Conservation (phyloP, 2,329 filamentous ascomycete genomes). For the Neopestalotiopsis sp. region DNA sequence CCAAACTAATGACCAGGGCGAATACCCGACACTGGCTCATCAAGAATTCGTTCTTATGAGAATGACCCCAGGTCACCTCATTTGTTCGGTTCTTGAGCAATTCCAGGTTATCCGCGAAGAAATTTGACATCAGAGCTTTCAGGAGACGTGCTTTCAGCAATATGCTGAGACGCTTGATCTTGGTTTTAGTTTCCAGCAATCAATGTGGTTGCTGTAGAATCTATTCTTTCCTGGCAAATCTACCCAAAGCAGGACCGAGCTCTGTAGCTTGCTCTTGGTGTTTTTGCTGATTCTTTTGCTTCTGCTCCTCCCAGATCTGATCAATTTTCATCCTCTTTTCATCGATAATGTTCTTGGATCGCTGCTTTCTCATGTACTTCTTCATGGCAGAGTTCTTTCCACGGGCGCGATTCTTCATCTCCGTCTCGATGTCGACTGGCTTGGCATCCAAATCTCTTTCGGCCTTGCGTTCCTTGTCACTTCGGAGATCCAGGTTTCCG, state of each 20-base stretch:
- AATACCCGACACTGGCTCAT: too few species aligned
- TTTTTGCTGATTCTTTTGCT: conserved; percentile 69
- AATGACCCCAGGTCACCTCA: background rate
- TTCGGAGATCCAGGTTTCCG: conserved; percentile 83
- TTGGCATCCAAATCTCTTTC: conserved; percentile 82
- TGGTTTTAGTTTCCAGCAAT: background rate
- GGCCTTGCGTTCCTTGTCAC: conserved; percentile 75
- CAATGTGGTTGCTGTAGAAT: background rate
- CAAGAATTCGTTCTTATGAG: too few species aligned
- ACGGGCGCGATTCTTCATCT: conserved; percentile 77
- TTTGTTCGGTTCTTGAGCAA: background rate
- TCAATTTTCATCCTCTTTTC: conserved; percentile 89
- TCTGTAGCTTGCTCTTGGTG: conserved; percentile 70
- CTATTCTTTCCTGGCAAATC: conserved; percentile 79
- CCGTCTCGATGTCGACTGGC: conserved; percentile 60
- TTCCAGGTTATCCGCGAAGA: background rate
- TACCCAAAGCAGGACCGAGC: conserved; percentile 82
- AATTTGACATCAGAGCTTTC: background rate
- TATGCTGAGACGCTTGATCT: background rate
- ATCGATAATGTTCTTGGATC: conserved; percentile 92
- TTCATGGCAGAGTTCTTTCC: conserved; percentile 90
- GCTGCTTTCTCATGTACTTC: conserved; percentile 90
- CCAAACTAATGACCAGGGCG: too few species aligned
- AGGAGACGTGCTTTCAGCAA: background rate
- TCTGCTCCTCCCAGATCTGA: conserved; percentile 77